These are phyloP conservation scores for Chlamydomonas sp. DNA, from an alignment of 139 green algal species.

Conservation along the genomic window DNA sequence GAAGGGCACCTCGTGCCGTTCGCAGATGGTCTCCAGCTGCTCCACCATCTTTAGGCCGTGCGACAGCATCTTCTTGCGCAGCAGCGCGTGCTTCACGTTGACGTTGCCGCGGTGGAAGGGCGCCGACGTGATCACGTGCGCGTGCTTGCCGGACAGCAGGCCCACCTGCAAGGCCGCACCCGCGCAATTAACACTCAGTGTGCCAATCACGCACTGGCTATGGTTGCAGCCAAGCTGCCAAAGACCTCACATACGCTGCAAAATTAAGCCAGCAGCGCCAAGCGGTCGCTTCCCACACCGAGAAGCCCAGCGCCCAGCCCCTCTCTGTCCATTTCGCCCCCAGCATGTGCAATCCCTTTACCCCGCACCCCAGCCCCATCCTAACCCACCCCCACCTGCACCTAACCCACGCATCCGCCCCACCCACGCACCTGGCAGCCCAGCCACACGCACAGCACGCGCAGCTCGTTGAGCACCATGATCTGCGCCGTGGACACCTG, in stretches of 20 bases:
- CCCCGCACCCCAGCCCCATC: no score
- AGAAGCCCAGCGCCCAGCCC: no score
- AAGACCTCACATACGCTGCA: no score
- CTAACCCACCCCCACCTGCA: no score
- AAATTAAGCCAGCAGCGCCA: no score
- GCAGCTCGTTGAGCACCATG: conserved; percentile 77
- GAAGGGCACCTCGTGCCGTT: conserved; percentile 51
- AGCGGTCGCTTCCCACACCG: no score
- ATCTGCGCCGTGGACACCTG: conserved; percentile 55
- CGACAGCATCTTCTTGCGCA: conserved; percentile 54
- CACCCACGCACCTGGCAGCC: conserved; percentile 57
- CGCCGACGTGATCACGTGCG: conserved; percentile 61
- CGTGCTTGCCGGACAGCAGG: conserved; percentile 54
- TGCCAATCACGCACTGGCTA: no score
- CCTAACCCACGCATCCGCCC: no score
- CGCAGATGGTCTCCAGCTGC: conserved; percentile 51
- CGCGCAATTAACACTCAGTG: no score
- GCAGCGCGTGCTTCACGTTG: conserved; percentile 63
- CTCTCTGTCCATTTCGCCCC: no score
- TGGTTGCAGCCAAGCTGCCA: no score
- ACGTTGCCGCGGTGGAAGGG: conserved; percentile 47
- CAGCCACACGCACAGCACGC: conserved; percentile 66
- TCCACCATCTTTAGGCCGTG: conserved; percentile 34
- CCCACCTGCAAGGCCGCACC: neutral
- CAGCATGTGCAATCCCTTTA: no score